Evolutionary conservation across 1,284 basidiomycete genomes (phyloP).

Genomic region (Rhodotorula sp.): DNA sequence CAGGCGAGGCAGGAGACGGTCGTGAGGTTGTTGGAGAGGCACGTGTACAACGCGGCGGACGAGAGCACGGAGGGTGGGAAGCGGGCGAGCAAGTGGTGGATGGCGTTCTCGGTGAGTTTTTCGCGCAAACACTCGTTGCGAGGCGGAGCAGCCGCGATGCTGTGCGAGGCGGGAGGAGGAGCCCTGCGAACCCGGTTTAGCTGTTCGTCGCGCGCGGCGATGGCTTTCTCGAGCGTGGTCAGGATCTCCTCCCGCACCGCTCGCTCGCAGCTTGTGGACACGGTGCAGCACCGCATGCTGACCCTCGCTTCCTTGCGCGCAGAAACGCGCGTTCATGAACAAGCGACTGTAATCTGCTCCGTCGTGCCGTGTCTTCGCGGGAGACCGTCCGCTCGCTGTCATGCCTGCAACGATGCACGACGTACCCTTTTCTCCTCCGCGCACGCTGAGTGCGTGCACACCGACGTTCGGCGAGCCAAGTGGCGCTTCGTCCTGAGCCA

Average conservation of each 20-base stretch:
- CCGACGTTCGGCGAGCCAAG: no score
- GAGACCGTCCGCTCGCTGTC: no score
- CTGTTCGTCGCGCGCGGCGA: neutral
- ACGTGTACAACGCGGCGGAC: conserved; percentile 65
- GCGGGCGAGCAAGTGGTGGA: conserved; percentile 99
- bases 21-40: conserved; percentile 71
- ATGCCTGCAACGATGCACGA: no score
- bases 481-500: no score
- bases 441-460: no score
- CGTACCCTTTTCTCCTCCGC: no score
- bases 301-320: neutral
- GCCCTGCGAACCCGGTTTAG: no score
- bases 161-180: no score
- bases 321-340: conserved; percentile 89
- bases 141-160: no score
- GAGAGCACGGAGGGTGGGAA: conserved; percentile 61
- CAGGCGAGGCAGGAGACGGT: conserved; percentile 92
- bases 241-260: neutral
- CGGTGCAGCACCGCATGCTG: neutral
- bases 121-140: neutral
- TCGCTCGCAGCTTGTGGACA: no score
- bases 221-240: neutral
- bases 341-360: conserved; percentile 50
- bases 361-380: neutral
- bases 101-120: conserved; percentile 77